A percentile compares a stretch with the other conserved stretches of the same genome.
Evolutionary conservation across 768 basidiomycete species (phyloP).

Genomic region (Rhizopogon sp.): DNA sequence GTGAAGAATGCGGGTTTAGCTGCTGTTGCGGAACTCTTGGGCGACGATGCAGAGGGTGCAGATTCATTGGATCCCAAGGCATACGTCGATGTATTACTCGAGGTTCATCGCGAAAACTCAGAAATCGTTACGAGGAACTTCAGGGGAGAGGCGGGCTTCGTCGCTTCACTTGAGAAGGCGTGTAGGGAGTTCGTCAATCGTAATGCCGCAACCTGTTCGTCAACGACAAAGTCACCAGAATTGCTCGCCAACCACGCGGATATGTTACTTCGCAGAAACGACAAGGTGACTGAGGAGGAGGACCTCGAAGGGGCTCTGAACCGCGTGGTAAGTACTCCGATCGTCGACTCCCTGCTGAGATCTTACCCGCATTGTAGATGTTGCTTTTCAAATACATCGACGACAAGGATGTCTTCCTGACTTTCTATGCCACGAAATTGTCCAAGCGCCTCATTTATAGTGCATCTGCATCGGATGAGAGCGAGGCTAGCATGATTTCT

Average conservation of each 20-base stretch:
- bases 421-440: conserved; percentile 95
- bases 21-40: conserved; percentile 43
- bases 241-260: conserved; percentile 92
- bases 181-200: conserved; percentile 93
- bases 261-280: conserved; percentile 83
- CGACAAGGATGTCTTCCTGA: conserved; percentile 98
- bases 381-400: conserved; percentile 96
- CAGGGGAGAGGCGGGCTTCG: conserved; percentile 87
- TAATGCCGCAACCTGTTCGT: conserved; percentile 84
- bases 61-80: conserved; percentile 83
- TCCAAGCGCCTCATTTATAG: conserved; percentile 89
- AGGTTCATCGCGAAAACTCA: conserved; percentile 87
- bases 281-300: conserved; percentile 89
- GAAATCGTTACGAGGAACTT: conserved; percentile 87
- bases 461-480: conserved; percentile 92
- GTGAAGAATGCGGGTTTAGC: conserved; percentile 86
- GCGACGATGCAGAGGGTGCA: conserved; percentile 39
- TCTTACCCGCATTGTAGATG: conserved; percentile 56
- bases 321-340: conserved; percentile 61
- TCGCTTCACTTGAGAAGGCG: conserved; percentile 89
- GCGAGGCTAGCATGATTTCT: conserved; percentile 96
- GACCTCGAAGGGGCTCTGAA: conserved; percentile 87
- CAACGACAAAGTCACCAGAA: conserved; percentile 84
- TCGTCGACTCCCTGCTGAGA: not conserved
- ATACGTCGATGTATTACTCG: conserved; percentile 87